Base-by-base conservation (phyloP, 345 rosid genomes). In the Mercurialis annua region DNA sequence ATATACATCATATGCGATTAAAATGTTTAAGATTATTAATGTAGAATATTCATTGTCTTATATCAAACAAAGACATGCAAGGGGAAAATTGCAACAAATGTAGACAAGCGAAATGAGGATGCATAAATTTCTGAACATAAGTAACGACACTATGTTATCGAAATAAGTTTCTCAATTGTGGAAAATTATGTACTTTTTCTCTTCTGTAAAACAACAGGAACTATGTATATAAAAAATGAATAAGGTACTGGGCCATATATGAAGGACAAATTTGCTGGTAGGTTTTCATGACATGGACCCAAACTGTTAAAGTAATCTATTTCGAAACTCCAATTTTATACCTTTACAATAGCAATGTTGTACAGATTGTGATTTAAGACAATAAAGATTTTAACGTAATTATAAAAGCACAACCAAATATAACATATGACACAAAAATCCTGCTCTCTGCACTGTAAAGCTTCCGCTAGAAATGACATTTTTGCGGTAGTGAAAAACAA, bases 31-130 rank as follows among this genome's bases (percentile, higher is more conserved):
- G n/a, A n/a, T n/a, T n/a, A n/a, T n/a, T n/a, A n/a, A n/a, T n/a
- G n/a, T n/a, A n/a, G n/a, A n/a, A n/a, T n/a, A n/a, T n/a, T 61
- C 10, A 5, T 57, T 59, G 33, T 42, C 65, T 42, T 38, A 40
- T 61, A 21, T 9, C 34, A 61, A 24, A 40, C 20, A 60, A 40
- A 42, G 31, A 60, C 50, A 42, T 40, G 49, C 49, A 23, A 38
- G 31, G 30, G 26, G 30, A 23, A 36, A 59, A 60, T 23, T 60
- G 49, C 26, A 23, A 21, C 21, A 59, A 56, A 56, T 26, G 30
- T 11, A 31, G 10, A 31, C 40, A 29, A 30, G 21, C 23, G 18
- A 16, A 1, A 3, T 47, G 21, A 2, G 51, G n/a, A 18, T 18
- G 4, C 27, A 58, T 30, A 34, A 15, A 33, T n/a, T 48, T 42